Evolutionary conservation across 108 stramenopile genomes (phyloP).

Genomic region (Cyclotella sp.): DNA sequence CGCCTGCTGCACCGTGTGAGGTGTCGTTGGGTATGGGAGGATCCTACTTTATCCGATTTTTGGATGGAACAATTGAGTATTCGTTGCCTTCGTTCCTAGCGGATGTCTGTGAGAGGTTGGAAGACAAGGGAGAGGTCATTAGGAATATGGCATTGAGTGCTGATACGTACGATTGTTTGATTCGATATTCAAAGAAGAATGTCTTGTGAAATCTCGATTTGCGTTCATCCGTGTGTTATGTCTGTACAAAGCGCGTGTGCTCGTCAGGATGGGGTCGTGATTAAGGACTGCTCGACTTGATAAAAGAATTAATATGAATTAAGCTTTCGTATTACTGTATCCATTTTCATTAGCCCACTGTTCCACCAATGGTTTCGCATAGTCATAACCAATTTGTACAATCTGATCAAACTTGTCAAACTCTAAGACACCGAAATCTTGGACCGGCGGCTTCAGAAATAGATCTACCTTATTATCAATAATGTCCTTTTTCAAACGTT

Average conservation of each 20-base stretch:
- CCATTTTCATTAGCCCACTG: conserved; percentile 49
- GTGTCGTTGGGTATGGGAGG: conserved; percentile 74
- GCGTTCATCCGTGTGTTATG: not conserved
- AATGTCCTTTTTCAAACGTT: conserved; percentile 40
- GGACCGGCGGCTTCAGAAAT: conserved; percentile 55
- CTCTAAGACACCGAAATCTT: conserved; percentile 55
- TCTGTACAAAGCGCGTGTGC: not conserved
- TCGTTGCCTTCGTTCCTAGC: conserved; percentile 68
- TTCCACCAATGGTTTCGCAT: conserved; percentile 58
- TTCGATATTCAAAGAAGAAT: conserved; percentile 36
- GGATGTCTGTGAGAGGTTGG: conserved; percentile 61
- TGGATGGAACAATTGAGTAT: conserved; percentile 82
- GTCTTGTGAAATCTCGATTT: not conserved
- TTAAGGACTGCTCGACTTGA: conserved; percentile 2
- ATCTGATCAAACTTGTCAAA: conserved; percentile 65
- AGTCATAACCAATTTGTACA: conserved; percentile 60
- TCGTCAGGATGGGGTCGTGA: not conserved
- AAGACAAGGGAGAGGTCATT: conserved; percentile 42
- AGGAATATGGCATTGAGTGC: conserved; percentile 38
- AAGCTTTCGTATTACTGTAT: not conserved
- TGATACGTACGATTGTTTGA: conserved; percentile 41
- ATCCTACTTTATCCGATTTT: conserved; percentile 76
- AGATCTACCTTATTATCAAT: conserved; percentile 43
- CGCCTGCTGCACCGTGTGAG: conserved; percentile 66
- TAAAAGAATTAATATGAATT: not conserved